Evolutionary conservation across 306 rosid genomes (phyloP).

Genomic region (Hippophae rhamnoides): DNA sequence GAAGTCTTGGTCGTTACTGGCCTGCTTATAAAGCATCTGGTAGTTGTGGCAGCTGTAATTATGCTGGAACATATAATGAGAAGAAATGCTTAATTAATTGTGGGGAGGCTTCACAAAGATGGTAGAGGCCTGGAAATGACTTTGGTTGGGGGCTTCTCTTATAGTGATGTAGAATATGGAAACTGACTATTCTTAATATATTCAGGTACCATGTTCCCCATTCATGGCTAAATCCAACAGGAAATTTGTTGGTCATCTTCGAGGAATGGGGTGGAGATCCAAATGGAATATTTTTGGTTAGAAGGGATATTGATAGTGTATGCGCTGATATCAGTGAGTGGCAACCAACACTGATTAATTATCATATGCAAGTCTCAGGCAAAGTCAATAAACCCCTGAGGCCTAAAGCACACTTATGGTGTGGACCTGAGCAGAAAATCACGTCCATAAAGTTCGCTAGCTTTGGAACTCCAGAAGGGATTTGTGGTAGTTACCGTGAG

Average conservation of each 20-base stretch:
- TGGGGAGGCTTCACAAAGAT: slow-evolving; percentile 91
- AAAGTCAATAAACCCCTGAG: slow-evolving; percentile 51
- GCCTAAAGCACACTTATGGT: slow-evolving; percentile 78
- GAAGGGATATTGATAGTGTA: slow-evolving; percentile 68
- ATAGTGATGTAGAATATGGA: slow-evolving; percentile 4
- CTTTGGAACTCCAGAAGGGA: slow-evolving; percentile 86
- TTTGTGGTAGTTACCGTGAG: slow-evolving; percentile 73
- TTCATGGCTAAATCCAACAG: slow-evolving; percentile 84
- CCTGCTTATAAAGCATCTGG: slow-evolving; percentile 93
- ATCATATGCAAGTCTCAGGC: slow-evolving; percentile 73
- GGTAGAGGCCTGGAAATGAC: slow-evolving; percentile 38
- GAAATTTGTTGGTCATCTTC: slow-evolving; percentile 77
- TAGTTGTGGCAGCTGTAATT: slow-evolving; percentile 55
- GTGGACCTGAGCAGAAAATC: slow-evolving; percentile 77
- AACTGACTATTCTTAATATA: slow-evolving; percentile 19
- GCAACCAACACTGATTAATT: slow-evolving; percentile 89
- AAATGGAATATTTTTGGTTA: slow-evolving; percentile 66
- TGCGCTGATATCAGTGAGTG: slow-evolving; percentile 91
- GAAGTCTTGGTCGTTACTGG: slow-evolving; percentile 83
- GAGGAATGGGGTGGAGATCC: slow-evolving; percentile 95
- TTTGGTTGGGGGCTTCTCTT: slow-evolving; percentile 7
- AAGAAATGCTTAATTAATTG: slow-evolving; percentile 68
- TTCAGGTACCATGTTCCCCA: slow-evolving; percentile 94
- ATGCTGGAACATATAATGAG: slow-evolving; percentile 67
- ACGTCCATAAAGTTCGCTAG: slow-evolving; percentile 89